Evolutionary conservation across 1,139 yeast genomes (phyloP), one percentile per base, ranked within the genome.

Genomic region (Protomyces inouyei): DNA sequence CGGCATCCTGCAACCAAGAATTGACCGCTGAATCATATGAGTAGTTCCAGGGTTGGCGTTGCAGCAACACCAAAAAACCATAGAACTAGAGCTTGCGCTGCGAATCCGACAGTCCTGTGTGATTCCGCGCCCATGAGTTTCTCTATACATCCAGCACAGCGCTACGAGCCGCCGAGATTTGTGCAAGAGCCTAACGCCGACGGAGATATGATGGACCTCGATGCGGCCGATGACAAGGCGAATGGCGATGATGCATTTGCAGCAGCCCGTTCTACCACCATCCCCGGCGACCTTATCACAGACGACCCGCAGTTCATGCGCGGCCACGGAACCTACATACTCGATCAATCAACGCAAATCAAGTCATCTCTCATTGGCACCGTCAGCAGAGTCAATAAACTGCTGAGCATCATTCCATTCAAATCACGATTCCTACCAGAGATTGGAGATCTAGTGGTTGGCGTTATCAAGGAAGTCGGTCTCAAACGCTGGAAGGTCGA

Each of bases 221-320:
- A 65, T 25, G 56, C 64, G 5, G 64, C 64, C 10, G 65, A 57
- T 10, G 64, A 54, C 18, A 54, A 51, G 32, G 54, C 54, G 8
- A n/a, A 40, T 5, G 38, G 54, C 46, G 46, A 48, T 23, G 12
- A n/a, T 54, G 3, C 55, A 48, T 23, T 18, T 52, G 52, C 46
- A 45, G 37, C 63, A 69, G 38, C 70, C 86, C 48, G 48, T 21
- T 43, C 48, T 6, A 43, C 48, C 12, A 96, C 93, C 18, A 90
- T 97, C 0, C 99, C 99, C 0, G 99, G 99, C n/a, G 98, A 95
- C 73, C 78, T 92, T 65, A 89, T 95, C 18, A 93, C 98, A 0
- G 95, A 88, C 71, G 98, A 95, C 72, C 91, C 97, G 6, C 83
- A 87, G 3, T 93, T 98, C 97, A 95, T 95, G 98, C 84, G 96